Conservation (phyloP, 2,329 filamentous ascomycete species). For the Ophiostoma triangulosporum region DNA sequence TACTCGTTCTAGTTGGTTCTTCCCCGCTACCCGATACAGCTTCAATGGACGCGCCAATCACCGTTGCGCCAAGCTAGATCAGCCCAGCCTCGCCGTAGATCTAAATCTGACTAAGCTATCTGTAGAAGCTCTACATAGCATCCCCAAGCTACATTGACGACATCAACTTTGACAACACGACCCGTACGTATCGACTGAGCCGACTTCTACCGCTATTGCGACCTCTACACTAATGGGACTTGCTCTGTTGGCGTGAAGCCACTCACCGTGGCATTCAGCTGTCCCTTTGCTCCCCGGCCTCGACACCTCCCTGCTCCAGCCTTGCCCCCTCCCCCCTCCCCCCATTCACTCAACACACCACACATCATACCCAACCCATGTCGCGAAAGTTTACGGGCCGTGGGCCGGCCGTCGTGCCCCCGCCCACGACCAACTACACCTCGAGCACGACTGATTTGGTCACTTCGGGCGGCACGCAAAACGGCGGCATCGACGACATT, state of each 20-base stretch:
- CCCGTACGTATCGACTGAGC: not conserved
- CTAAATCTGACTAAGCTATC: conserved; percentile 6
- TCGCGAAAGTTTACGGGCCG: conserved; percentile 1
- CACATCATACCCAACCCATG: not conserved
- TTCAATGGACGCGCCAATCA: not conserved
- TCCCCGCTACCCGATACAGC: not conserved
- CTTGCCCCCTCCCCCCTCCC: not conserved
- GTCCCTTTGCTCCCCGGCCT: not conserved
- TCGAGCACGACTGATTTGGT: not conserved
- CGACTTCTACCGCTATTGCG: too few relatives aligned
- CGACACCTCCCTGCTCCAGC: not conserved
- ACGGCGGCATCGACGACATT: conserved; percentile 41
- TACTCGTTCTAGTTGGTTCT: conserved; percentile 7
- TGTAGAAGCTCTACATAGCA: not conserved
- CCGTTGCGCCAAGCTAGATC: not conserved
- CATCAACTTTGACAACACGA: not conserved
- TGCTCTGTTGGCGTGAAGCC: not conserved
- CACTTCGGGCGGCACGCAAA: conserved; percentile 4
- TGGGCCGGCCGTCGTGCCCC: not conserved
- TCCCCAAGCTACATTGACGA: not conserved
- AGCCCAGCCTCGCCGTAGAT: conserved; percentile 3
- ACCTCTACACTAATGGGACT: not conserved
- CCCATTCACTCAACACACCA: not conserved
- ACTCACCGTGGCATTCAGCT: not conserved
- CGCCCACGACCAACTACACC: not conserved